phyloP scores from a whole-genome alignment of 2,329 filamentous ascomycete species.

The Fusarium gaditjirri region DNA sequence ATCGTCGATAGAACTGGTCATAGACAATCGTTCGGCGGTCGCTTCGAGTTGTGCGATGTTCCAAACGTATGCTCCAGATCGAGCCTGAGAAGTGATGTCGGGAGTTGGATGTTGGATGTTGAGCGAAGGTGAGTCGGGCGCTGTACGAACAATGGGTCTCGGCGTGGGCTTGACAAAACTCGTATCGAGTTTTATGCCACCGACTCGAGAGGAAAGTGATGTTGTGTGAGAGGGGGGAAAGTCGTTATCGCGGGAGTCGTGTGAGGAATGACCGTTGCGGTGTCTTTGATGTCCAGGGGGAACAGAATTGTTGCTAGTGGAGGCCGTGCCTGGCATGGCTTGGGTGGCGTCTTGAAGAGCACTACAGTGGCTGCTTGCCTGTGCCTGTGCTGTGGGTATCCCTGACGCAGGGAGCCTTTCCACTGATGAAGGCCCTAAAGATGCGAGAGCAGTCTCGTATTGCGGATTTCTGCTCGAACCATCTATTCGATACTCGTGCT shows the following conservation, averaged over 20 bases:
- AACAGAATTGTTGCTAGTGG: slow-evolving; percentile 30
- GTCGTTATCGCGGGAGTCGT: slow-evolving; percentile 27
- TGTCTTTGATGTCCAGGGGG: slow-evolving; percentile 42
- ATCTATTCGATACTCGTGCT: slow-evolving; percentile 26
- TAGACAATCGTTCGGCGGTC: slow-evolving; percentile 78
- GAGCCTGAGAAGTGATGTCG: slow-evolving; percentile 63
- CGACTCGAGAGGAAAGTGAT: slow-evolving; percentile 46
- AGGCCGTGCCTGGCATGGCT: slow-evolving; percentile 33
- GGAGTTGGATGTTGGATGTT: slow-evolving; percentile 68
- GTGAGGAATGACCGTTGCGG: slow-evolving; percentile 33
- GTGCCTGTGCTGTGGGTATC: slow-evolving; percentile 32
- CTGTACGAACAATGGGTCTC: slow-evolving; percentile 60
- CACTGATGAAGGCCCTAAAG: slow-evolving; percentile 28
- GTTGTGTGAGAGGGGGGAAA: slow-evolving; percentile 22
- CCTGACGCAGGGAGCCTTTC: slow-evolving; percentile 27
- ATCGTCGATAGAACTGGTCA: slow-evolving; percentile 79
- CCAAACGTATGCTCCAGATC: slow-evolving; percentile 69
- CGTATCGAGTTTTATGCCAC: slow-evolving; percentile 58
- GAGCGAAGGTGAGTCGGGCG: slow-evolving; percentile 56
- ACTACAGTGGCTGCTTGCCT: slow-evolving; percentile 35
- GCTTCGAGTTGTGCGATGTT: slow-evolving; percentile 81
- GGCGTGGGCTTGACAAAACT: slow-evolving; percentile 53
- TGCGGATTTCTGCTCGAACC: slow-evolving; percentile 13
- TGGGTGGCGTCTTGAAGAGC: slow-evolving; percentile 35
- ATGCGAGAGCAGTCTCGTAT: slow-evolving; percentile 41